phyloP scores from a whole-genome alignment of 352 stramenopile species.

The Pythium insidiosum region DNA sequence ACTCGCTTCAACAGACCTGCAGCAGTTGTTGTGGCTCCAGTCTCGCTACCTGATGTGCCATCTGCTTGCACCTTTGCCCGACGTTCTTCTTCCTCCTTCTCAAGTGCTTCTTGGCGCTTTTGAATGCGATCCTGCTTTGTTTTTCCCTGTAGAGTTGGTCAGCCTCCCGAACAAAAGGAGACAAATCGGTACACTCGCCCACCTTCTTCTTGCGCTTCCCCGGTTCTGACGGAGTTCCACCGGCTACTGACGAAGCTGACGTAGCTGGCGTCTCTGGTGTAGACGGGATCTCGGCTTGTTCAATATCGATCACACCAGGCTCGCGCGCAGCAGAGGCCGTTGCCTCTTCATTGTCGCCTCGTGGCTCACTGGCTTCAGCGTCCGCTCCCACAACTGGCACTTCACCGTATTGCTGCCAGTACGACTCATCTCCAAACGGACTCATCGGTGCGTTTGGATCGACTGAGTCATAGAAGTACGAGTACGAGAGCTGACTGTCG shows the following conservation, averaged over 20 bases:
- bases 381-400: background rate
- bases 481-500: no score
- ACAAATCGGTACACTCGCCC: no score
- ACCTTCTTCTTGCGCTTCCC: no score
- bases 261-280: no score
- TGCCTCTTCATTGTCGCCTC: background rate
- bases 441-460: slow-evolving; percentile 4
- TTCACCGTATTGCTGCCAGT: slow-evolving; percentile 31
- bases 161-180: no score
- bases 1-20: no score
- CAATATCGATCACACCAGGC: no score
- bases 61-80: no score
- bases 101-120: slow-evolving; percentile 39
- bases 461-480: slow-evolving; percentile 4
- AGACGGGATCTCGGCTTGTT: no score
- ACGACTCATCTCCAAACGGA: slow-evolving; percentile 37
- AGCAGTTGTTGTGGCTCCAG: background rate
- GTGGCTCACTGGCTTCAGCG: background rate
- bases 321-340: background rate
- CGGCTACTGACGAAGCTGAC: no score
- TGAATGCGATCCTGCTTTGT: slow-evolving; percentile 44
- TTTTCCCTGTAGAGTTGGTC: slow-evolving; percentile 19
- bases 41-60: no score
- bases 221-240: no score
- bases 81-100: slow-evolving; percentile 58